Conservation (phyloP, 768 basidiomycete genomes). For the Lactarius akahatsu region DNA sequence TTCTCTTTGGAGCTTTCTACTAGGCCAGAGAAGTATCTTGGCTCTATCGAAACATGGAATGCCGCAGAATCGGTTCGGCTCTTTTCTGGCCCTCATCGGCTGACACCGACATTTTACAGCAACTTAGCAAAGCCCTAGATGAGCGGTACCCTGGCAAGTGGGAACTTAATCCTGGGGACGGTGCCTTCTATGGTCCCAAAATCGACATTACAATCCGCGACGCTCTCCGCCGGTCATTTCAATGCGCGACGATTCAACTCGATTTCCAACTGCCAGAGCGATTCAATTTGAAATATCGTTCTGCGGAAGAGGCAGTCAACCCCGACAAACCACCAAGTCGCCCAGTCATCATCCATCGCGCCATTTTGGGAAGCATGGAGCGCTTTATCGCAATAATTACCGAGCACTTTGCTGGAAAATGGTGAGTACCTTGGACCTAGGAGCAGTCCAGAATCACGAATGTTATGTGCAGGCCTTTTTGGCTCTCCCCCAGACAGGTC, state of each 20-base stretch:
- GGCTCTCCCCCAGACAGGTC: slow-evolving; percentile 96
- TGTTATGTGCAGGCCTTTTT: slow-evolving; percentile 75
- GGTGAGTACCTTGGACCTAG: slow-evolving; percentile 46
- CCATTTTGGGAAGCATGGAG: slow-evolving; percentile 91
- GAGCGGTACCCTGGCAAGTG: slow-evolving; percentile 85
- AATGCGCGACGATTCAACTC: slow-evolving; percentile 98
- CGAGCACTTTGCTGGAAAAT: slow-evolving; percentile 97
- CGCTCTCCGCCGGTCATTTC: slow-evolving; percentile 89
- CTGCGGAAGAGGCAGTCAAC: slow-evolving; percentile 65
- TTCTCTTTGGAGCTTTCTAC: slow-evolving; percentile 95
- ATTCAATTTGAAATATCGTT: slow-evolving; percentile 91
- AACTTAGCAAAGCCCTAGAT: slow-evolving; percentile 82
- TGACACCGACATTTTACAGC: slow-evolving; percentile 43
- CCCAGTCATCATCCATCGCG: slow-evolving; percentile 98
- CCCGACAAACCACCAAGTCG: slow-evolving; percentile 57
- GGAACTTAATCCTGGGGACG: slow-evolving; percentile 93
- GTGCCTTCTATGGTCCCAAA: slow-evolving; percentile 99
- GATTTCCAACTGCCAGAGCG: slow-evolving; percentile 98
- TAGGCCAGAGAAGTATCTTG: slow-evolving; percentile 91
- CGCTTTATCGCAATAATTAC: slow-evolving; percentile 96
- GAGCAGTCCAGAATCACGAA: not conserved
- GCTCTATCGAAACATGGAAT: slow-evolving; percentile 87
- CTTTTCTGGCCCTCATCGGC: not conserved
- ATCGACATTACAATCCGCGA: slow-evolving; percentile 97
- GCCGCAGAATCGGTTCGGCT: slow-evolving; percentile 71